Base-by-base conservation (phyloP, 2,329 filamentous ascomycete genomes). In the Parascedosporium putredinis region DNA sequence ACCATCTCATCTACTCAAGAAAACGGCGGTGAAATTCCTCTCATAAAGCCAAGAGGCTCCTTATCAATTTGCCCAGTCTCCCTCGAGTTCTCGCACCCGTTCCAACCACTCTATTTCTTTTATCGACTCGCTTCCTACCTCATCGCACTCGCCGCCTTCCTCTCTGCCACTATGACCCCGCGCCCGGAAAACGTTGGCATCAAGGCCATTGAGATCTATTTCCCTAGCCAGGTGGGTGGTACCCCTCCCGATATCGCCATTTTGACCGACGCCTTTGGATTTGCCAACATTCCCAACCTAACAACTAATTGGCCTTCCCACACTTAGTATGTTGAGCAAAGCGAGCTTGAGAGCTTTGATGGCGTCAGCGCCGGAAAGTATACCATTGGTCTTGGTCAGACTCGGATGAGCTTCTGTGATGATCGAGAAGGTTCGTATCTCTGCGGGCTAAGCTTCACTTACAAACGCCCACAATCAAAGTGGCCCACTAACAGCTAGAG, bases 401-500 rank as follows among this genome's bases (percentile, higher is more conserved):
- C 85, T 64, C 88, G 86, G 73, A 93, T 93, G 87, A 84, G 82
- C 75, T 93, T 93, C 72, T 91, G 87, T 67, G 87, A 93, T 69
- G 87, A 93, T 64, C 82, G 86, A 64, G 87, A 93, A 74, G 86
- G 86, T 89, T 67, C 67, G 73, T 67, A 56, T 45, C 43, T 47
- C 46, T 33, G 48, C 48, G 12, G 25, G 20, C 23, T 6, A 36
- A n/a, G n/a, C 27, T n/a, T 36, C 24, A 12, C 6, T 25, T 47
- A 27, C 46, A n/a, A n/a, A n/a, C n/a, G n/a, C 49, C 52, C 48
- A 42, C 44, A 27, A 47, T 50, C 52, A 31, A n/a, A 8, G 4
- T 20, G 22, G 36, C 52, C 50, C 50, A 54, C 53, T 58, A 55
- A 56, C 55, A 48, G 53, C 44, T 42, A 51, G 25, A 45, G 25